Evolutionary conservation across 192 early-diverging fungal genomes (phyloP), one percentile per base, ranked within the genome.

Genomic region (Funneliformis geosporum): DNA sequence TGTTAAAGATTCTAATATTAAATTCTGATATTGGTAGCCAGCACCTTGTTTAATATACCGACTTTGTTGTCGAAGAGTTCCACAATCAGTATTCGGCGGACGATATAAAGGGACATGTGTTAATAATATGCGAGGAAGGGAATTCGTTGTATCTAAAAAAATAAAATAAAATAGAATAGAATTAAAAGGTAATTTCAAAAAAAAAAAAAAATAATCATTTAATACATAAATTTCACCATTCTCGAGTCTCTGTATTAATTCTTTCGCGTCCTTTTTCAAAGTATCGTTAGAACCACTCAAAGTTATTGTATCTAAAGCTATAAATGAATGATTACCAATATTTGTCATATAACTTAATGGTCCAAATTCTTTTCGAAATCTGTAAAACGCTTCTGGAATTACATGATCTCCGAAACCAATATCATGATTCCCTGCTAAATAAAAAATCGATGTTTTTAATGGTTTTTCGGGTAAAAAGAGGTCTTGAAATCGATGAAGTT

Each of bases 371-470:
- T 69, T 44, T 40, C 87, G 82, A 72, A 89, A 93, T 27, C 92
- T 81, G 0, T 74, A 55, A 23, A 89, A 75, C 11, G 87, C 86
- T 0, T 38, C 8, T 0, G 23, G 60, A 27, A 88, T 80, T 18
- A 95, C 76, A 0, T 86, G 86, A 70, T 92, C 85, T 21, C 94
- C 91, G 50, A 94, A 94, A 0, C 97, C 97, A 62, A 97, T 91
- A 82, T 99, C 97, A 82, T 99, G 97, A 84, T 97, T 99, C 5
- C 97, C 97, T 4, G 92, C 92, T 83, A 94, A 91, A 79, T 92
- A 86, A 81, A 81, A 21, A 69, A 70, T 55, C 78, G 65, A 25
- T 61, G 73, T 66, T 38, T 23, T 44, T 76, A 76, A 27, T 28
- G 69, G 21, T 68, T 78, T 27, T 78, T 70, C 9, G 59, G 74